Conservation (phyloP, 768 basidiomycete species). For the Russula sp. region DNA sequence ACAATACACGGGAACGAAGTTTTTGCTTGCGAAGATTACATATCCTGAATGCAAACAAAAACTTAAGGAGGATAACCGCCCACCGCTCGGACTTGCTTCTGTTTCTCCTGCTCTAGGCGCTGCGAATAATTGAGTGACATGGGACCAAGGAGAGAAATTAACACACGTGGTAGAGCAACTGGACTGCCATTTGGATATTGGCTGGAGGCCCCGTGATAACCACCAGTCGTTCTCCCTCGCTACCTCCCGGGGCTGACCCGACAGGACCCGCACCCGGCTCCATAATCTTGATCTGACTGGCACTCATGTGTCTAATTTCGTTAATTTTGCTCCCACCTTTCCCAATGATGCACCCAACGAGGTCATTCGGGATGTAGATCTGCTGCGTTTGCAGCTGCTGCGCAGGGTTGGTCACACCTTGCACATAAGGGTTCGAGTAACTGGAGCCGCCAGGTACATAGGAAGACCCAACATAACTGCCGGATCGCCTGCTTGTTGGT, state of each 20-base stretch:
- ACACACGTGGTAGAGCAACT: conserved; percentile 79
- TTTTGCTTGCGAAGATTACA: neutral
- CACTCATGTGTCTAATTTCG: conserved; percentile 93
- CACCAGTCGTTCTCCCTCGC: conserved; percentile 86
- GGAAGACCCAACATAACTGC: conserved; percentile 43
- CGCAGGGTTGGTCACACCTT: conserved; percentile 30
- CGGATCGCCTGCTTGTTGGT: conserved; percentile 54
- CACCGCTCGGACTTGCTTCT: conserved; percentile 58
- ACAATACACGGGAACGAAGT: neutral
- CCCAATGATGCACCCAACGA: conserved; percentile 96
- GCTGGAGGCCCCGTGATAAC: conserved; percentile 94
- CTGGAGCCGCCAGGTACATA: conserved; percentile 72
- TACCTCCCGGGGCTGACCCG: conserved; percentile 62
- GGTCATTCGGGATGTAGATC: conserved; percentile 96
- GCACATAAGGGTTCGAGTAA: conserved; percentile 44
- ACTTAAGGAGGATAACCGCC: conserved; percentile 19
- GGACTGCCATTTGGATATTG: conserved; percentile 96
- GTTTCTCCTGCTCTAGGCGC: conserved; percentile 86
- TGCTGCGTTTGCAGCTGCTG: conserved; percentile 91
- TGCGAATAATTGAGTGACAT: conserved; percentile 27
- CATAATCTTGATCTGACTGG: conserved; percentile 97
- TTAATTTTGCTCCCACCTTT: conserved; percentile 99
- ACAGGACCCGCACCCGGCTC: conserved; percentile 82
- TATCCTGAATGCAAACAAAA: conserved; percentile 14
- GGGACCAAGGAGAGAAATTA: neutral